Conservation (phyloP, 495 filamentous ascomycete genomes). For the Pyrenula aspistea region DNA sequence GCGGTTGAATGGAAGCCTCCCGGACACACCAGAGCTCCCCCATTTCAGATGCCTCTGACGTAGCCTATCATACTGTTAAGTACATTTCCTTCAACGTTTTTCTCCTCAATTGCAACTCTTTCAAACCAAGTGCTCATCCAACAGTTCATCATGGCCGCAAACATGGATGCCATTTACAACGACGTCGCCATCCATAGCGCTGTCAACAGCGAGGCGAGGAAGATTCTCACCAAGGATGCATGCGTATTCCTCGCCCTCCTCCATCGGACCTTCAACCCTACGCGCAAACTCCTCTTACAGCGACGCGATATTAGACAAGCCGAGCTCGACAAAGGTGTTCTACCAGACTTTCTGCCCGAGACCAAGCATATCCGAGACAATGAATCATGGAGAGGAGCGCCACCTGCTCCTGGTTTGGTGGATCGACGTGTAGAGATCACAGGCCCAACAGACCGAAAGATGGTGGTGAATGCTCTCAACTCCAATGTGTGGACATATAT, state of each 20-base stretch:
- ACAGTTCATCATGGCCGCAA: conserved; percentile 43
- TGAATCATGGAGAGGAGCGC: conserved; percentile 86
- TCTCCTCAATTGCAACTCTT: not conserved
- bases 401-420: conserved; percentile 84
- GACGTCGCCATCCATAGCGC: conserved; percentile 76
- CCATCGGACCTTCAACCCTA: conserved; percentile 86
- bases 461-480: conserved; percentile 98
- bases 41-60: not conserved
- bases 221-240: conserved; percentile 86
- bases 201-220: conserved; percentile 65
- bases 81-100: not conserved
- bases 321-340: conserved; percentile 80
- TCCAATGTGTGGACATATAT: conserved; percentile 98
- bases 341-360: conserved; percentile 95
- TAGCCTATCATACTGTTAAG: not conserved
- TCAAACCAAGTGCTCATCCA: conserved; percentile 3
- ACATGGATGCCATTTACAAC: conserved; percentile 64
- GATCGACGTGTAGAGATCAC: conserved; percentile 99
- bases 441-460: conserved; percentile 94
- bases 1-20: not conserved
- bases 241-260: conserved; percentile 88
- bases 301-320: conserved; percentile 79
- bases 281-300: conserved; percentile 80
- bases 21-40: not conserved
- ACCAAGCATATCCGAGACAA: conserved; percentile 93